Evolutionary conservation across 352 stramenopile genomes (phyloP).

Genomic region (Phytopythium mirpurense): DNA sequence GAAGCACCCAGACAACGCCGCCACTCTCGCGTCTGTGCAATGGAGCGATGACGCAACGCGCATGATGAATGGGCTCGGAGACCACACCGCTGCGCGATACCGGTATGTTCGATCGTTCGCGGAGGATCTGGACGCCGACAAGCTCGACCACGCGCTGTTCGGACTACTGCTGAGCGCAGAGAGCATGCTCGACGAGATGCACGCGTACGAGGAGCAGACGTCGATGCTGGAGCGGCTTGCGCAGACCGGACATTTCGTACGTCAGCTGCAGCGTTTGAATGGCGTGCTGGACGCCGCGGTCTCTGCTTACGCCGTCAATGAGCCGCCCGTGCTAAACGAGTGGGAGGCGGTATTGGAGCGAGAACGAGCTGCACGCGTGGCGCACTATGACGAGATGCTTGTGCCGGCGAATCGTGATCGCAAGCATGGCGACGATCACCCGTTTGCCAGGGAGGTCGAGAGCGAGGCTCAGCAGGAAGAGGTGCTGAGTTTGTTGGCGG

Average conservation of each 20-base stretch:
- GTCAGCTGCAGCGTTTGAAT: neutral
- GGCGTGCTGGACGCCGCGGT: neutral
- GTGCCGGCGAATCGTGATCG: too few species aligned
- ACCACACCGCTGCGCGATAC: neutral
- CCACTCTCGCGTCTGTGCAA: neutral
- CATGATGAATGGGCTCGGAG: neutral
- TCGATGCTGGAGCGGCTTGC: neutral
- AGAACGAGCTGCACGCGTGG: neutral
- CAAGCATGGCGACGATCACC: too few species aligned
- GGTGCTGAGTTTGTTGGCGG: neutral
- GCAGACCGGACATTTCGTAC: neutral
- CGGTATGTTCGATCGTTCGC: neutral
- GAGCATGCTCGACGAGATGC: neutral
- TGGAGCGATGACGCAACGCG: neutral
- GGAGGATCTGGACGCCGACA: neutral
- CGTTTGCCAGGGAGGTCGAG: neutral
- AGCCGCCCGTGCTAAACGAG: neutral
- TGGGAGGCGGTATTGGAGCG: neutral
- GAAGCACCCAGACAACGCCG: neutral
- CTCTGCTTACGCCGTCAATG: neutral
- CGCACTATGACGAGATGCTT: neutral
- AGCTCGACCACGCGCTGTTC: neutral
- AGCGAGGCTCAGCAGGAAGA: neutral
- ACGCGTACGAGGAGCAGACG: neutral
- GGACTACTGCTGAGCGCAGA: neutral